phyloP scores from a whole-genome alignment of 768 basidiomycete genomes.

The Ramaria sp. region DNA sequence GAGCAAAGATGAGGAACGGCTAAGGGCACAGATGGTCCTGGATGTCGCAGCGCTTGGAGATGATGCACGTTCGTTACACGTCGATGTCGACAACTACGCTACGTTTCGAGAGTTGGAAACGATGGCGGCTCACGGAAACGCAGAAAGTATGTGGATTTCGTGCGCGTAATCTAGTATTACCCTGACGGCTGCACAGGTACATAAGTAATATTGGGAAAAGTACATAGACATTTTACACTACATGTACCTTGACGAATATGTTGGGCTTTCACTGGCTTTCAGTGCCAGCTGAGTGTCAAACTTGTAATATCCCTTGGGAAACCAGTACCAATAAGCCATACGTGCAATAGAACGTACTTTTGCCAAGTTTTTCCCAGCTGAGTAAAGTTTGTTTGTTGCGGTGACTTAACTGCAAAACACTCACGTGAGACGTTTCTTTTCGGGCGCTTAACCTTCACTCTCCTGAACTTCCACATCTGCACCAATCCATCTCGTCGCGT shows the following conservation, averaged over 20 bases:
- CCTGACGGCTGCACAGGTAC: neutral
- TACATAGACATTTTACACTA: too few species aligned
- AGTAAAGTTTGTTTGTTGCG: too few species aligned
- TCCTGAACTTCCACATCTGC: neutral
- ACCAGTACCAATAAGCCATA: too few species aligned
- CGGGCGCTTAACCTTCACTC: neutral
- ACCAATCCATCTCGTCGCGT: neutral
- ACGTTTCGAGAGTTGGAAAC: conserved; percentile 40
- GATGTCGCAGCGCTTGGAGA: conserved; percentile 80
- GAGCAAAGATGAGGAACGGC: conserved; percentile 79
- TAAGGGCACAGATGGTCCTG: conserved; percentile 72
- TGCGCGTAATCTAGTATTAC: neutral
- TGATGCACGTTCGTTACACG: conserved; percentile 62
- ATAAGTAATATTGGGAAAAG: neutral
- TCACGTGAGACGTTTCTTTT: conserved; percentile 1
- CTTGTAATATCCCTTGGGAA: too few species aligned
- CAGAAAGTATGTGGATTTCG: neutral
- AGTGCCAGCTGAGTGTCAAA: too few species aligned
- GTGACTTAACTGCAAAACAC: neutral
- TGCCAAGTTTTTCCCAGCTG: too few species aligned
- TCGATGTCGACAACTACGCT: conserved; percentile 43
- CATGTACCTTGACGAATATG: too few species aligned
- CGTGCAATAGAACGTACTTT: too few species aligned
- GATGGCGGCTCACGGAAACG: conserved; percentile 5
- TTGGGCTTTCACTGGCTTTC: too few species aligned